A percentile compares a stretch with the other conserved stretches of the same genome.
Conservation (phyloP, 345 rosid genomes). For the Capsella bursapastoris region DNA sequence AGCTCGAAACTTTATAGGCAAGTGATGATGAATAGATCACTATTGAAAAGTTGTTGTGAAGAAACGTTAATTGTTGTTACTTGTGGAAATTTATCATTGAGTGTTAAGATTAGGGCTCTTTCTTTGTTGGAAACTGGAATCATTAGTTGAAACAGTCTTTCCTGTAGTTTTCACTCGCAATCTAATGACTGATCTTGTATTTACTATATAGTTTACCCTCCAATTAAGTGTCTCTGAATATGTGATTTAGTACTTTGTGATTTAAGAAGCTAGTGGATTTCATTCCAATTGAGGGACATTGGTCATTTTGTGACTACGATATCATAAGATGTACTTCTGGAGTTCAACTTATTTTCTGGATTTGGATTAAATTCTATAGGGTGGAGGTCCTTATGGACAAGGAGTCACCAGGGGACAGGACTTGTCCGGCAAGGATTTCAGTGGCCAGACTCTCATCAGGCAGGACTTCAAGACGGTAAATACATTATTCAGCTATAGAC, state of each 20-base stretch:
- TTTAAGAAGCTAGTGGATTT: neutral
- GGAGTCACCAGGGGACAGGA: conserved; percentile 96
- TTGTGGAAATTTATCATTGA: neutral
- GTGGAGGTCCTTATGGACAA: conserved; percentile 92
- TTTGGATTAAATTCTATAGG: conserved; percentile 51
- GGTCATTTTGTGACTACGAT: conserved; percentile 11
- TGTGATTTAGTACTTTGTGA: neutral
- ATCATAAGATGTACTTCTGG: conserved; percentile 2
- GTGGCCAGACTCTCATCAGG: conserved; percentile 79
- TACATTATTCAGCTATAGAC: neutral
- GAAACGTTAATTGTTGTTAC: neutral
- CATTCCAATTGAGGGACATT: neutral
- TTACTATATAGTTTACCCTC: neutral
- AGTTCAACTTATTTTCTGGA: neutral
- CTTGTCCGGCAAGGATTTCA: conserved; percentile 82
- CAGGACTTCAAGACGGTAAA: conserved; percentile 98
- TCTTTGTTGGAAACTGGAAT: neutral
- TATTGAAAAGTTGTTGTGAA: neutral
- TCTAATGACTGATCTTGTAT: neutral
- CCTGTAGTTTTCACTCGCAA: neutral
- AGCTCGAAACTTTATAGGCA: conserved; percentile 1
- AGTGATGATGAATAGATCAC: conserved; percentile 15
- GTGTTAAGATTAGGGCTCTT: neutral
- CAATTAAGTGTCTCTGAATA: neutral
- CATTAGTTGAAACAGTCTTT: neutral